These are phyloP conservation scores for Mucor lusitanicus DNA, from an alignment of 371 early-diverging fungal species.

Conservation along the genomic window DNA sequence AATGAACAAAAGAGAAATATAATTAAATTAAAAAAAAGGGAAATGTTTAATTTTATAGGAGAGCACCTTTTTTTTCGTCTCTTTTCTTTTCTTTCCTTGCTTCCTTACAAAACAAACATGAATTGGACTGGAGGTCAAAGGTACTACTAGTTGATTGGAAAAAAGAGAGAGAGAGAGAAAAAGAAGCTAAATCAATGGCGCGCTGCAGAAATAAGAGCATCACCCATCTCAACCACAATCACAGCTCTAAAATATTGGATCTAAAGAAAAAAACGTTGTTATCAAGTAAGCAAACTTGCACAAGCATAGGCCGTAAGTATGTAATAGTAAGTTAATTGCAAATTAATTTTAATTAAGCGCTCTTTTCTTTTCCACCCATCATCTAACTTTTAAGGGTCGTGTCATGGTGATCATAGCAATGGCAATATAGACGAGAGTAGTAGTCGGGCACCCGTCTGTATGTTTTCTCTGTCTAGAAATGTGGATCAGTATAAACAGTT, in stretches of 20 bases:
- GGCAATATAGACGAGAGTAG: too few species aligned
- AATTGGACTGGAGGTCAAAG: constrained; percentile 16
- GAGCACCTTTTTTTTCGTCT: neutral
- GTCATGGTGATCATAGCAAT: neutral
- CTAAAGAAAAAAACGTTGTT: neutral
- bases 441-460: neutral
- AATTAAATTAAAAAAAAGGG: neutral
- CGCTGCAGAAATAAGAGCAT: neutral
- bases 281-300: neutral
- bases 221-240: neutral
- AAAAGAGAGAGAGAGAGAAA: neutral
- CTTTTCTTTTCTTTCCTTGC: neutral
- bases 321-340: neutral
- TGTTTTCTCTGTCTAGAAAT: neutral
- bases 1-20: neutral
- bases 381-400: neutral
- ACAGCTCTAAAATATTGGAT: neutral
- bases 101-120: neutral
- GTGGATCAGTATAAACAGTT: neutral
- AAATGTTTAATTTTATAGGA: neutral
- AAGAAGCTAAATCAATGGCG: neutral
- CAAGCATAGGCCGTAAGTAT: neutral
- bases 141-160: constrained; percentile 1
- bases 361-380: neutral
- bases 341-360: neutral